Evolutionary conservation across 495 filamentous ascomycete genomes (phyloP).

Genomic region (Cryomyces minteri): DNA sequence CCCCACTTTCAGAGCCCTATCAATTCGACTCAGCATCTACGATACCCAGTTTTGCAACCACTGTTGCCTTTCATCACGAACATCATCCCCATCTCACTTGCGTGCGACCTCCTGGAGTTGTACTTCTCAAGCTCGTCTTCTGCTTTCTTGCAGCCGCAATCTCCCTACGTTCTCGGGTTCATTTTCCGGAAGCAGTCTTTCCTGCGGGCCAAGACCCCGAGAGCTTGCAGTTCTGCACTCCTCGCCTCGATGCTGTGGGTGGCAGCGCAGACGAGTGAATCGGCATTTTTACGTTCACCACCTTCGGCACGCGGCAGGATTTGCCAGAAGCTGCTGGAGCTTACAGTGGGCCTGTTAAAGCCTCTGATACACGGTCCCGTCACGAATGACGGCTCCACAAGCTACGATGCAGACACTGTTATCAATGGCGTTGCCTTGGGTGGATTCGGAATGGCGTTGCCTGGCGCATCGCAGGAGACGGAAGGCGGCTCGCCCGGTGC

Average conservation of each 20-base stretch:
- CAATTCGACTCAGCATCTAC: constrained; percentile 31
- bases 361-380: constrained; percentile 70
- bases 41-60: constrained; percentile 83
- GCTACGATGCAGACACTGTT: constrained; percentile 37
- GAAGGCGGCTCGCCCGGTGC: constrained; percentile 54
- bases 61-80: constrained; percentile 62
- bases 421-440: constrained; percentile 63
- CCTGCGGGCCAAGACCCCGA: constrained; percentile 64
- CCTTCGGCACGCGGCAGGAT: constrained; percentile 74
- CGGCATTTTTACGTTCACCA: constrained; percentile 68
- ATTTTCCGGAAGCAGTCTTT: constrained; percentile 87
- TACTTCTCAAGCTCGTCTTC: constrained; percentile 77
- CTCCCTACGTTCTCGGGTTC: constrained; percentile 79
- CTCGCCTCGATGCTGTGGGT: constrained; percentile 92
- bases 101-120: constrained; percentile 72
- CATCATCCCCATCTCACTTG: constrained; percentile 62
- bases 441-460: constrained; percentile 30
- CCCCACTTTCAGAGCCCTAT: constrained; percentile 25
- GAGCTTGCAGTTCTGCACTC: constrained; percentile 69
- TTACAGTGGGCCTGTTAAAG: constrained; percentile 70
- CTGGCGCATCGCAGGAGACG: constrained; percentile 25
- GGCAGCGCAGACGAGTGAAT: constrained; percentile 85
- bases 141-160: constrained; percentile 68
- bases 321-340: constrained; percentile 77
- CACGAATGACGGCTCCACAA: constrained; percentile 47